These are phyloP conservation scores for Pythium coloratum DNA, from an alignment of 352 stramenopile genomes.

Conservation along the genomic window DNA sequence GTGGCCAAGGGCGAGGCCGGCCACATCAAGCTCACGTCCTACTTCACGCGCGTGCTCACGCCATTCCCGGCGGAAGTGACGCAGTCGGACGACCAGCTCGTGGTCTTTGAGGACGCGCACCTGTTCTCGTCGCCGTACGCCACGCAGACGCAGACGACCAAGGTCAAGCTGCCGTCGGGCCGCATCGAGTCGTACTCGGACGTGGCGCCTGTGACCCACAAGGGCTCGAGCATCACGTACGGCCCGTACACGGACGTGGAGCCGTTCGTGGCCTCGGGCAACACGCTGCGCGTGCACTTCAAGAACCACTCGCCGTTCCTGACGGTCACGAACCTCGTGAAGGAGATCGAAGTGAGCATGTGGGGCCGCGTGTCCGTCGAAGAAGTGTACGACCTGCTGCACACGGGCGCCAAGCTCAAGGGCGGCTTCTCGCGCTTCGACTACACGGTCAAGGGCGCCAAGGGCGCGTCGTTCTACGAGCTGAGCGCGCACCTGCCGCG, in stretches of 20 bases:
- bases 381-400: slow-evolving; percentile 85
- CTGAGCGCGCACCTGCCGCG: slow-evolving; percentile 67
- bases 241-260: slow-evolving; percentile 73
- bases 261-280: slow-evolving; percentile 36
- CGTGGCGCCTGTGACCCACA: slow-evolving; percentile 56
- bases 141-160: slow-evolving; percentile 82
- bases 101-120: slow-evolving; percentile 72
- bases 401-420: slow-evolving; percentile 84
- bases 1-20: slow-evolving; percentile 50
- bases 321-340: slow-evolving; percentile 80
- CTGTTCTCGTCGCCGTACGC: slow-evolving; percentile 71
- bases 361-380: slow-evolving; percentile 88
- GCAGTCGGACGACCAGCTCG: slow-evolving; percentile 85
- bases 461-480: slow-evolving; percentile 76
- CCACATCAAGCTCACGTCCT: slow-evolving; percentile 73
- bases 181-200: slow-evolving; percentile 72
- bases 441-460: slow-evolving; percentile 66
- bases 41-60: slow-evolving; percentile 79
- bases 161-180: slow-evolving; percentile 78
- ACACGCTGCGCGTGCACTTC: slow-evolving; percentile 70
- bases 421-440: slow-evolving; percentile 88
- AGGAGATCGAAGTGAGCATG: slow-evolving; percentile 90
- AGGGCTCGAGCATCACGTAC: slow-evolving; percentile 77
- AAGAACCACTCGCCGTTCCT: slow-evolving; percentile 88
- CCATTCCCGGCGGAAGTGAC: slow-evolving; percentile 77